A percentile compares a stretch with the other conserved stretches of the same genome.
phyloP scores from a whole-genome alignment of 345 rosid species.

The Euphorbia peplus region DNA sequence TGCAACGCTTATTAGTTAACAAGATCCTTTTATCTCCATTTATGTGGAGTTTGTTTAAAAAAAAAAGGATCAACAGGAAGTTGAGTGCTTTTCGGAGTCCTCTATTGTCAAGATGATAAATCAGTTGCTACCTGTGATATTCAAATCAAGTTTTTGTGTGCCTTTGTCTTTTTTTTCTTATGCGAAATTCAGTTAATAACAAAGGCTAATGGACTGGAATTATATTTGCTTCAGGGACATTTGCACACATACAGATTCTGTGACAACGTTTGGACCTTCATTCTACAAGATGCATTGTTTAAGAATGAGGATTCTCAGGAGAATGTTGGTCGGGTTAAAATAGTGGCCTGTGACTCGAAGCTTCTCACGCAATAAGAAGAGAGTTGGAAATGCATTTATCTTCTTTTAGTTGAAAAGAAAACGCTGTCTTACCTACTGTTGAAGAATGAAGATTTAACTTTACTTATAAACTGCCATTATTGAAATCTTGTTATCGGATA shows the following conservation, averaged over 20 bases:
- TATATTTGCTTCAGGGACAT: conserved; percentile 66
- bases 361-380: conserved; percentile 61
- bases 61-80: not conserved
- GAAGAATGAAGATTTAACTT: conserved; percentile 24
- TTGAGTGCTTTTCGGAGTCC: not conserved
- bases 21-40: not conserved
- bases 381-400: conserved; percentile 1
- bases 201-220: not conserved
- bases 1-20: not conserved
- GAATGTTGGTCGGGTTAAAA: conserved; percentile 74
- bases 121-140: not conserved
- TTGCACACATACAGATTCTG: conserved; percentile 98
- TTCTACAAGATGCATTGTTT: conserved; percentile 66
- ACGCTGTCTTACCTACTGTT: conserved; percentile 5
- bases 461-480: not conserved
- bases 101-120: not conserved
- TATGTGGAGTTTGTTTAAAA: not conserved
- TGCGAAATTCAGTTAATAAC: not conserved
- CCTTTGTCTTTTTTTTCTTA: not conserved
- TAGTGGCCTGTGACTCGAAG: conserved; percentile 98
- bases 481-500: conserved; percentile 2
- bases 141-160: not conserved
- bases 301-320: conserved; percentile 67
- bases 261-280: conserved; percentile 99
- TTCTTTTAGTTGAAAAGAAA: conserved; percentile 11